Evolutionary conservation across 148 eudicot species (phyloP).

Genomic region (Diospyros lotus): DNA sequence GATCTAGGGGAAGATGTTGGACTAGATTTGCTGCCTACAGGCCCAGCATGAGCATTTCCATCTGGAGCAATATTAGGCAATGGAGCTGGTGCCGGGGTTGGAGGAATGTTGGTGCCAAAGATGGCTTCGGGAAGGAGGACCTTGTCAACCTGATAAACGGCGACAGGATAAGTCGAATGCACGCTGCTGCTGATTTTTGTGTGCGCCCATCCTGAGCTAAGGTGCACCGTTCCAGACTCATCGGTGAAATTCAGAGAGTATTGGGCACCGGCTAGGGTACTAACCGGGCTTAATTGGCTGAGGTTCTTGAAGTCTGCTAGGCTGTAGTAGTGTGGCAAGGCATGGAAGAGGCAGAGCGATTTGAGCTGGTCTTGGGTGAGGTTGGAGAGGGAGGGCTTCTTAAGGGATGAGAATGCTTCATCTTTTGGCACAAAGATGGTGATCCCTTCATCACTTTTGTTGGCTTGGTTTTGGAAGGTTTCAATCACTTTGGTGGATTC

Average conservation of each 20-base stretch:
- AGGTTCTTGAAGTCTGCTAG: constrained; percentile 72
- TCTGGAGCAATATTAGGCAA: constrained; percentile 48
- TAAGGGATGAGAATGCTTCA: constrained; percentile 54
- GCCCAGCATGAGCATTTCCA: constrained; percentile 44
- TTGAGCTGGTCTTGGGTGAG: constrained; percentile 77
- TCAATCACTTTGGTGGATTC: constrained; percentile 60
- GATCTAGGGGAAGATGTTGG: constrained; percentile 31
- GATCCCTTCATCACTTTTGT: constrained; percentile 74
- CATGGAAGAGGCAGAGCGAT: constrained; percentile 76
- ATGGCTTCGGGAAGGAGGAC: constrained; percentile 84
- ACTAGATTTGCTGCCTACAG: constrained; percentile 16
- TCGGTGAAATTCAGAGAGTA: constrained; percentile 70
- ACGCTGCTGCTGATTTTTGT: constrained; percentile 76
- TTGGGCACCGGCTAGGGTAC: constrained; percentile 62
- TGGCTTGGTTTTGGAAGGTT: constrained; percentile 87
- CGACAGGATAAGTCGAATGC: constrained; percentile 58
- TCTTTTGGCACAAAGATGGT: constrained; percentile 81
- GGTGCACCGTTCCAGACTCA: constrained; percentile 44
- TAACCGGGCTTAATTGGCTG: constrained; percentile 45
- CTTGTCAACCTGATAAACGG: constrained; percentile 61
- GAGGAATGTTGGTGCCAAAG: constrained; percentile 88
- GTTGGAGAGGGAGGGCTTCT: constrained; percentile 63
- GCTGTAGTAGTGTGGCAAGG: constrained; percentile 67
- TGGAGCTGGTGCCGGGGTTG: constrained; percentile 80
- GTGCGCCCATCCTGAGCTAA: constrained; percentile 62